These are phyloP conservation scores for Bipolaris sorokiniana DNA, from an alignment of 2,329 filamentous ascomycete genomes.

Conservation along the genomic window DNA sequence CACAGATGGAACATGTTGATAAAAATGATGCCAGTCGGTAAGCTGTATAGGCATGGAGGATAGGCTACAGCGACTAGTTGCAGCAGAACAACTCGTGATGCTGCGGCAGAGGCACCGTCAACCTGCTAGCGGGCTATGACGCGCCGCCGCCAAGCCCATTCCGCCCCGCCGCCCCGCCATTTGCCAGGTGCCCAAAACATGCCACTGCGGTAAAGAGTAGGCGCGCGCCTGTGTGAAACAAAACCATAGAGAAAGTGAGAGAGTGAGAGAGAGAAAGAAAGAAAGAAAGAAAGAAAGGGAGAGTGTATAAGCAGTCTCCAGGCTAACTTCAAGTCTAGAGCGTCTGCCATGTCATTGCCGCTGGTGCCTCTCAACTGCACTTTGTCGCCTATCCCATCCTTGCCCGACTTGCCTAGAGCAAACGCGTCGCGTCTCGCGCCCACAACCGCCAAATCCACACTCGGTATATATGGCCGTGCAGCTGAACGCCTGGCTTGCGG, in stretches of 20 bases:
- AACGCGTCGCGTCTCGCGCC: constrained; percentile 24
- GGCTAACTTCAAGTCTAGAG: background rate
- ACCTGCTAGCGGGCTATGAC: constrained; percentile 17
- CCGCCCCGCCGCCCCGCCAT: background rate
- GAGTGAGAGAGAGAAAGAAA: background rate
- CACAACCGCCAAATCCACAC: background rate
- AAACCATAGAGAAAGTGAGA: too few species aligned
- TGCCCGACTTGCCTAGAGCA: background rate
- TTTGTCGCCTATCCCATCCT: background rate
- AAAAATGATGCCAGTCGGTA: background rate
- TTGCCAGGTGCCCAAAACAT: background rate
- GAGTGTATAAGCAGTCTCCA: too few species aligned
- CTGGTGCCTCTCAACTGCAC: background rate
- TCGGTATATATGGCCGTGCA: constrained; percentile 20
- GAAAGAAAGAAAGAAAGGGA: background rate
- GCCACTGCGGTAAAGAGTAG: background rate
- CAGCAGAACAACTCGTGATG: constrained; percentile 11
- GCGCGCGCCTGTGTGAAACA: background rate
- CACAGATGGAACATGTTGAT: background rate
- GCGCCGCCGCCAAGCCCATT: constrained; percentile 15
- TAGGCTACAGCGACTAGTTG: constrained; percentile 7
- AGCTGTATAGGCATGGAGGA: constrained; percentile 5
- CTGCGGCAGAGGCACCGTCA: background rate
- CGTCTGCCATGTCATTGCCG: background rate
- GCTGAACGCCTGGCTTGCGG: constrained; percentile 32